These are phyloP conservation scores for Cantharellus cinnabarinus DNA, from an alignment of 768 basidiomycete genomes.

Conservation along the genomic window DNA sequence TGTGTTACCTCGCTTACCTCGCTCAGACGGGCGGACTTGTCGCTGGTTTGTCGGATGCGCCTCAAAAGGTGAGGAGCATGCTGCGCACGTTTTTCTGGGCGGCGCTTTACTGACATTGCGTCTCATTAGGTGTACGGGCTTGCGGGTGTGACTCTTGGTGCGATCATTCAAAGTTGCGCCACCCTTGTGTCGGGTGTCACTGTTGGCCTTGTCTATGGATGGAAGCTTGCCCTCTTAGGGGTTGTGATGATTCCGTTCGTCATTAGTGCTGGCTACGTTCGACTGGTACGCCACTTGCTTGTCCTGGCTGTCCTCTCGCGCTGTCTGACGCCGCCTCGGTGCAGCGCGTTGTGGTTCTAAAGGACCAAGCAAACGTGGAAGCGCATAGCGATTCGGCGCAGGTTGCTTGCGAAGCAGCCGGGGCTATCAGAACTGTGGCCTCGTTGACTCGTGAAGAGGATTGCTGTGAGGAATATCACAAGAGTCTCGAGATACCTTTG, in stretches of 20 bases:
- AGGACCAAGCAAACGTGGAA: conserved; percentile 63
- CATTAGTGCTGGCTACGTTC: conserved; percentile 44
- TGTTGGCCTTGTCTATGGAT: conserved; percentile 18
- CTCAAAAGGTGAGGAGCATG: background rate
- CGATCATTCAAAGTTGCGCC: conserved; percentile 22
- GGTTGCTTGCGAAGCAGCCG: conserved; percentile 78
- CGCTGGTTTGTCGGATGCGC: conserved; percentile 16
- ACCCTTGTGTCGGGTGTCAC: conserved; percentile 14
- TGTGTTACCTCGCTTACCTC: background rate
- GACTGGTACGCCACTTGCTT: conserved; percentile 30
- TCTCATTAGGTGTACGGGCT: conserved; percentile 17
- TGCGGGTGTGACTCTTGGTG: conserved; percentile 22
- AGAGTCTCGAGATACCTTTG: conserved; percentile 53
- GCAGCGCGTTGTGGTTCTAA: conserved; percentile 60
- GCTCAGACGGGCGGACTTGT: conserved; percentile 24
- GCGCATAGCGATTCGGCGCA: conserved; percentile 66
- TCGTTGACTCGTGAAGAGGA: conserved; percentile 71
- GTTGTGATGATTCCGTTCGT: conserved; percentile 3
- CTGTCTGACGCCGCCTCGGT: background rate
- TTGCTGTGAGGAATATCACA: conserved; percentile 41
- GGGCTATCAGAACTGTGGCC: conserved; percentile 77
- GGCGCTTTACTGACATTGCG: background rate
- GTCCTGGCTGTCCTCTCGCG: background rate
- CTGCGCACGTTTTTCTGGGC: background rate
- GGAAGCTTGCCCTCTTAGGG: conserved; percentile 13